Percentiles rank a stretch among this genome's conserved stretches.
Evolutionary conservation across 805 yeast genomes (phyloP).

Genomic region (Suhomyces kilbournensis): DNA sequence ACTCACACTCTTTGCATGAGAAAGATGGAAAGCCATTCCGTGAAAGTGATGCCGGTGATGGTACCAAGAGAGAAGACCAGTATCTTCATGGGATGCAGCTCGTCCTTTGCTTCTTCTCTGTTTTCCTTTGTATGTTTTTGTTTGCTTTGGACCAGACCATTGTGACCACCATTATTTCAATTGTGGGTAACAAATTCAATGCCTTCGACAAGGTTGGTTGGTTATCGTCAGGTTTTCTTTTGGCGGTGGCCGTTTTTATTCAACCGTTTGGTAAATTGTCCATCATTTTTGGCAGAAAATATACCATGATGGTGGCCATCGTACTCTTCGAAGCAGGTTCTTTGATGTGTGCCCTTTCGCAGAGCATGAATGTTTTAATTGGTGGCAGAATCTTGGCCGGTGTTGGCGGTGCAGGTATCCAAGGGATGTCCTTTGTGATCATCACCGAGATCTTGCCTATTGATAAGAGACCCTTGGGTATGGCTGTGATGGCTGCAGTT

Average conservation of each 20-base stretch:
- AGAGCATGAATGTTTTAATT: slow-evolving; percentile 35
- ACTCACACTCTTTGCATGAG: background rate
- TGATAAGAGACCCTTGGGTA: slow-evolving; percentile 21
- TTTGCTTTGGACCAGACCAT: slow-evolving; percentile 41
- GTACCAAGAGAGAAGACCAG: slow-evolving; percentile 37
- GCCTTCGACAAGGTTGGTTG: slow-evolving; percentile 35
- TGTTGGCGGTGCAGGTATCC: slow-evolving; percentile 37
- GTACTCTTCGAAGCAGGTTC: slow-evolving; percentile 33
- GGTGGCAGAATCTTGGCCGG: slow-evolving; percentile 42
- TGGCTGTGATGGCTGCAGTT: slow-evolving; percentile 17
- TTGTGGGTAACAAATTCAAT: slow-evolving; percentile 35
- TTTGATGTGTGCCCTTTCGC: slow-evolving; percentile 36
- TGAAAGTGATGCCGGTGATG: slow-evolving; percentile 45
- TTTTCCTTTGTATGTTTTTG: slow-evolving; percentile 30
- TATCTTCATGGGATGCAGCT: slow-evolving; percentile 29
- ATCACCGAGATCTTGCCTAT: slow-evolving; percentile 32
- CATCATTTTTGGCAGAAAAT: slow-evolving; percentile 36
- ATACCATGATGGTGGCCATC: slow-evolving; percentile 22
- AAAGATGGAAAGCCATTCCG: slow-evolving; percentile 11
- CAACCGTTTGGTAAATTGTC: slow-evolving; percentile 38
- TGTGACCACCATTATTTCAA: slow-evolving; percentile 31
- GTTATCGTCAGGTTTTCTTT: slow-evolving; percentile 36
- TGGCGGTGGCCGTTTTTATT: slow-evolving; percentile 31
- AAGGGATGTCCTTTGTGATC: slow-evolving; percentile 25
- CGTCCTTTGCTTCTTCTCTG: slow-evolving; percentile 23